A percentile compares a stretch with the other conserved stretches of the same genome.
Conservation (phyloP, 768 basidiomycete genomes). For the Boletus tomentosulus region DNA sequence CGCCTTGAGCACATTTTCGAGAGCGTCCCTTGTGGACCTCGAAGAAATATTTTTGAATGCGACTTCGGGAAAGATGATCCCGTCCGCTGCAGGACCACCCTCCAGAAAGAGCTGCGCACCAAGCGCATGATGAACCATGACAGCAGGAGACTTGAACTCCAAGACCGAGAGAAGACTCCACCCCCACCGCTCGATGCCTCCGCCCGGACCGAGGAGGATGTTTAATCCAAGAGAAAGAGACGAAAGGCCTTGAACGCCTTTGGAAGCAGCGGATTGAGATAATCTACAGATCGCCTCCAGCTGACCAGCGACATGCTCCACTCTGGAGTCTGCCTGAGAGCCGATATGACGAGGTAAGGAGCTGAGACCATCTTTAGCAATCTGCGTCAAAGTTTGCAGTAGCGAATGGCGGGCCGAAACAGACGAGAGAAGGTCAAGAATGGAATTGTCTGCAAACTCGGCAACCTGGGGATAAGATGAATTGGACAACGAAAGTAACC, state of each 20-base stretch:
- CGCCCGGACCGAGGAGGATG: constrained; percentile 71
- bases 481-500: constrained; percentile 68
- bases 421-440: constrained; percentile 43
- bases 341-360: constrained; percentile 70
- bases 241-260: constrained; percentile 25
- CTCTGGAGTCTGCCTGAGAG: constrained; percentile 68
- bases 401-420: constrained; percentile 44
- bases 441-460: constrained; percentile 39
- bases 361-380: constrained; percentile 60
- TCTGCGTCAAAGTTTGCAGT: constrained; percentile 55
- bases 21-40: constrained; percentile 44
- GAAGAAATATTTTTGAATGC: constrained; percentile 53
- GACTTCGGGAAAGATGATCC: constrained; percentile 53
- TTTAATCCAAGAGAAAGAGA: constrained; percentile 52
- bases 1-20: constrained; percentile 70
- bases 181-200: constrained; percentile 90
- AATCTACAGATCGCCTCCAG: constrained; percentile 69
- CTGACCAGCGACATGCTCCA: constrained; percentile 63
- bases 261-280: constrained; percentile 13
- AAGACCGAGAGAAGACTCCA: constrained; percentile 82
- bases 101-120: constrained; percentile 58
- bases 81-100: constrained; percentile 34
- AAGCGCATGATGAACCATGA: constrained; percentile 45
- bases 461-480: constrained; percentile 55
- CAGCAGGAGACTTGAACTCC: constrained; percentile 58